Percentiles rank a stretch among this genome's conserved stretches.
Evolutionary conservation across 495 filamentous ascomycete species (phyloP).

Genomic region (Daldinia vernicosa): DNA sequence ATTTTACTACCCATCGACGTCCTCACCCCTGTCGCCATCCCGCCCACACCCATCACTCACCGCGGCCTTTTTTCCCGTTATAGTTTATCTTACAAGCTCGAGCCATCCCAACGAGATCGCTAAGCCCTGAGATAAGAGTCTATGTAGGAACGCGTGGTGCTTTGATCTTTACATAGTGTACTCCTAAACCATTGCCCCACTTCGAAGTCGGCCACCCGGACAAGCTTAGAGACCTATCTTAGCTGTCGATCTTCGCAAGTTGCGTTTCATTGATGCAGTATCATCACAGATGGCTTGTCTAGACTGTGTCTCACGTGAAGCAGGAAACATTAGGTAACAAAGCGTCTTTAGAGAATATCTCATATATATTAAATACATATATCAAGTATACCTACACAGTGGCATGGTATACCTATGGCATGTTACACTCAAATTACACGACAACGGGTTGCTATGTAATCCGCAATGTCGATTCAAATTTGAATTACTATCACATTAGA

Average conservation of each 20-base stretch:
- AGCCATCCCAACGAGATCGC: background rate
- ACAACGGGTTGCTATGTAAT: background rate
- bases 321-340: background rate
- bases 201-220: background rate
- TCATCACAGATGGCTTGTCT: conserved; percentile 21
- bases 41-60: conserved; percentile 26
- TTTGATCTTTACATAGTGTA: background rate
- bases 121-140: background rate
- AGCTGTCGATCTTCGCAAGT: conserved; percentile 18
- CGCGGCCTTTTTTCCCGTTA: conserved; percentile 32
- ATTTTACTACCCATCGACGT: conserved; percentile 8
- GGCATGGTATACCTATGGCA: conserved; percentile 14
- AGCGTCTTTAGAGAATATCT: background rate
- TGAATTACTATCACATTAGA: too few species aligned
- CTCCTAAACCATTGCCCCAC: background rate
- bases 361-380: background rate
- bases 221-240: background rate
- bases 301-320: conserved; percentile 1
- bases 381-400: background rate
- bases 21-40: conserved; percentile 7
- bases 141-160: background rate
- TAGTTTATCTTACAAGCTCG: conserved; percentile 24
- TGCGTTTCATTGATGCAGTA: conserved; percentile 25
- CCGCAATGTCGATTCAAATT: background rate
- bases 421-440: background rate